Percentiles rank a stretch among this genome's conserved stretches.
Conservation (phyloP, 2,329 filamentous ascomycete species). For the Pseudonectria foliicola region DNA sequence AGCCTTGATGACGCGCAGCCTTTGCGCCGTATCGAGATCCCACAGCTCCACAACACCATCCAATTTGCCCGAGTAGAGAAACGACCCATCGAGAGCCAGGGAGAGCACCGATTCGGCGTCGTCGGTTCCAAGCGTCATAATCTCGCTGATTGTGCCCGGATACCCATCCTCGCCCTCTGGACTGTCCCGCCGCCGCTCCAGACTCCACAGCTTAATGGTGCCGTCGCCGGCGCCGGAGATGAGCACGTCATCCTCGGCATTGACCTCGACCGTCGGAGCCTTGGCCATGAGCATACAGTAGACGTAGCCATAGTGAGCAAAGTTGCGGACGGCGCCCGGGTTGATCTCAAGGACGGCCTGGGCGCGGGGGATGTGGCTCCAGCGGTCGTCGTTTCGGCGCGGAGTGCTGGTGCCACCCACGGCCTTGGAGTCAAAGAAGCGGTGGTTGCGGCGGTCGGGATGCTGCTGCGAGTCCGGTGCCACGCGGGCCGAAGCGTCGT, state of each 20-base stretch:
- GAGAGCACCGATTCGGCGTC: slow-evolving; percentile 64
- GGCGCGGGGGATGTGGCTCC: slow-evolving; percentile 45
- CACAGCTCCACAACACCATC: slow-evolving; percentile 89
- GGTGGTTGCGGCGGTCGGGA: slow-evolving; percentile 69
- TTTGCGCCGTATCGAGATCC: slow-evolving; percentile 91
- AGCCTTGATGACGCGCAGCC: slow-evolving; percentile 77
- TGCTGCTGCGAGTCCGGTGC: slow-evolving; percentile 59
- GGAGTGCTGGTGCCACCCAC: slow-evolving; percentile 77
- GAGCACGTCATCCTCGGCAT: slow-evolving; percentile 69
- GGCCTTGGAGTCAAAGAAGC: slow-evolving; percentile 88
- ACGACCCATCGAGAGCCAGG: slow-evolving; percentile 79
- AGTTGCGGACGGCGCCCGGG: slow-evolving; percentile 71
- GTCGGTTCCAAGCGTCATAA: slow-evolving; percentile 57
- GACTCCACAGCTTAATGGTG: slow-evolving; percentile 86
- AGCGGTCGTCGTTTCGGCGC: slow-evolving; percentile 55
- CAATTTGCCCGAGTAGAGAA: slow-evolving; percentile 84
- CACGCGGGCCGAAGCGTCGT: slow-evolving; percentile 53
- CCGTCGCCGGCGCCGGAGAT: slow-evolving; percentile 92
- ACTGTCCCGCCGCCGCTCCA: slow-evolving; percentile 29
- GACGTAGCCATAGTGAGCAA: slow-evolving; percentile 91
- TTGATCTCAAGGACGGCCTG: slow-evolving; percentile 69
- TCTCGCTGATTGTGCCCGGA: slow-evolving; percentile 57
- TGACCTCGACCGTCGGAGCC: slow-evolving; percentile 59
- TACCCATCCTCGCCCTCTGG: slow-evolving; percentile 33
- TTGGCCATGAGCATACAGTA: slow-evolving; percentile 90